These are phyloP conservation scores for Solanum appendiculatum DNA, from an alignment of 257 asterid genomes.

Conservation along the genomic window DNA sequence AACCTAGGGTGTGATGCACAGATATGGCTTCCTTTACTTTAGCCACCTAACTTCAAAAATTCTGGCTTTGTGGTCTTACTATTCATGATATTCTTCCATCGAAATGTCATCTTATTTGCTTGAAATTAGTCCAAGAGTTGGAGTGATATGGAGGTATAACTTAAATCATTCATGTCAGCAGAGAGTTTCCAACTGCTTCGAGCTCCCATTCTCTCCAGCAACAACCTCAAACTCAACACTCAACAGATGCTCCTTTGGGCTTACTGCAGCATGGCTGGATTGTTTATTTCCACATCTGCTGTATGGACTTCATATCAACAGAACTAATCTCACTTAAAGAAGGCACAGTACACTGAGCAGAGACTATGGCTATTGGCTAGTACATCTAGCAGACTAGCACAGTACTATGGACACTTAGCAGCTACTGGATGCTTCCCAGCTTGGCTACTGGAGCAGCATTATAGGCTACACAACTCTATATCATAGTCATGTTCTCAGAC, in stretches of 20 bases:
- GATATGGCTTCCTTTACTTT: background rate
- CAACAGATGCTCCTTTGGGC: background rate
- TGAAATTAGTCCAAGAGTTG: background rate
- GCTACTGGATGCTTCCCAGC: background rate
- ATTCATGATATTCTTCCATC: background rate
- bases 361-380: background rate
- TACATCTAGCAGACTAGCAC: background rate
- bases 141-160: background rate
- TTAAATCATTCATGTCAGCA: background rate
- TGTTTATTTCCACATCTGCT: background rate
- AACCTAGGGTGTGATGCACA: background rate
- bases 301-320: background rate
- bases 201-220: background rate
- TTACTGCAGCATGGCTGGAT: background rate
- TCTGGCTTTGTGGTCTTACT: background rate
- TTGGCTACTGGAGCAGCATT: background rate
- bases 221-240: background rate
- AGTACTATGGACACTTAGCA: background rate
- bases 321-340: background rate
- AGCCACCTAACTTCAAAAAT: background rate
- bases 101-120: background rate
- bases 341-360: background rate
- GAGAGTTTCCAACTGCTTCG: background rate
- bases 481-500: background rate
- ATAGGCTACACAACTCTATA: background rate